Conservation (phyloP, 2,329 filamentous ascomycete species). For the Catunica adiposa region DNA sequence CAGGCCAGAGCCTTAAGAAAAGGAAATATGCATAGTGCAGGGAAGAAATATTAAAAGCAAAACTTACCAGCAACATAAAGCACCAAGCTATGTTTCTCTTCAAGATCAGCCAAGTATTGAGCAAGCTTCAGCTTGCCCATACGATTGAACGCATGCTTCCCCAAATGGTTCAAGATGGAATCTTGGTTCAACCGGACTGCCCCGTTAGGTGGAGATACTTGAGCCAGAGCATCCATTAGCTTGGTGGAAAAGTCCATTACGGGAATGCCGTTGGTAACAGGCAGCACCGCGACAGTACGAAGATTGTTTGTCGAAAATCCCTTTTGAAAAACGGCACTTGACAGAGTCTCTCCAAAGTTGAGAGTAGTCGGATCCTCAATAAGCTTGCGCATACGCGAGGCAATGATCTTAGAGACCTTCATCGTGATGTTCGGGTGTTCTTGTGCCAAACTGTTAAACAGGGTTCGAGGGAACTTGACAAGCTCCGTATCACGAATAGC, state of each 20-base stretch:
- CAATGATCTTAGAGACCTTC: conserved; percentile 97
- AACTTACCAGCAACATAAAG: conserved; percentile 70
- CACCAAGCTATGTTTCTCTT: conserved; percentile 92
- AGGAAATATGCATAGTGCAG: neutral
- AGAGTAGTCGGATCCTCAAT: conserved; percentile 65
- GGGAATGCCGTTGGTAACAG: conserved; percentile 78
- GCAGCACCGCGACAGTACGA: conserved; percentile 79
- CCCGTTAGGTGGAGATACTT: conserved; percentile 78
- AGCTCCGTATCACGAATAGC: conserved; percentile 94
- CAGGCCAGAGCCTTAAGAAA: conserved; percentile 1
- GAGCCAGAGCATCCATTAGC: conserved; percentile 69
- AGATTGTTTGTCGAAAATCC: conserved; percentile 81
- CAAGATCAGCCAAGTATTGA: conserved; percentile 88
- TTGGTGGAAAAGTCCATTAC: conserved; percentile 90
- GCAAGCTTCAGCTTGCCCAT: conserved; percentile 95
- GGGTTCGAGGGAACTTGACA: conserved; percentile 83
- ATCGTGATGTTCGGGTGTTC: conserved; percentile 98
- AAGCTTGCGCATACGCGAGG: conserved; percentile 77
- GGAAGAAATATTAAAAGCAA: neutral
- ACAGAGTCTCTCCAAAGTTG: conserved; percentile 38
- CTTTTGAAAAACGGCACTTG: conserved; percentile 29
- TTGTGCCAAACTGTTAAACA: conserved; percentile 94
- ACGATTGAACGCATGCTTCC: conserved; percentile 87
- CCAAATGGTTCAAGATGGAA: conserved; percentile 84
- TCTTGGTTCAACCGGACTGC: conserved; percentile 87